Percentiles rank a stretch among this genome's conserved stretches.
Conservation (phyloP, 2,329 filamentous ascomycete genomes). For the Fusarium bactridioides region DNA sequence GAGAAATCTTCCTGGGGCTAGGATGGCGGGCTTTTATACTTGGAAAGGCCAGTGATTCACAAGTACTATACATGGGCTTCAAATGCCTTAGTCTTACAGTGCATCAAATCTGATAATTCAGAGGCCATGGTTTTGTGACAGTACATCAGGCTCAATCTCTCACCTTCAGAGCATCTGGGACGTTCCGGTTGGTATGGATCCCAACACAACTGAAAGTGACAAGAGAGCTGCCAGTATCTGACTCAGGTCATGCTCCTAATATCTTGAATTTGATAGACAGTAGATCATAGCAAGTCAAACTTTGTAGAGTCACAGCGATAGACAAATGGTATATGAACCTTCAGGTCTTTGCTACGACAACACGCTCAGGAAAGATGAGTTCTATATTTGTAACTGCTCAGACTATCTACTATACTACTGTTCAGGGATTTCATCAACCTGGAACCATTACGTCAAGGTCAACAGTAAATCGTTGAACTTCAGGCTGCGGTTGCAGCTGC, state of each 20-base stretch:
- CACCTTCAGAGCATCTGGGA: neutral
- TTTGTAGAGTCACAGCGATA: rapidly evolving
- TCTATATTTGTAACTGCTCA: rapidly evolving
- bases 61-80: rapidly evolving
- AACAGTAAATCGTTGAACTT: neutral
- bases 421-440: rapidly evolving
- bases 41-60: neutral
- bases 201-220: neutral
- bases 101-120: rapidly evolving
- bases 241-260: neutral
- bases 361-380: rapidly evolving
- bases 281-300: neutral
- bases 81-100: rapidly evolving
- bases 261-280: rapidly evolving
- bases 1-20: neutral
- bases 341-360: neutral
- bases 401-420: neutral
- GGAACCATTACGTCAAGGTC: neutral
- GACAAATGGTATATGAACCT: rapidly evolving
- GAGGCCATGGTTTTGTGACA: rapidly evolving
- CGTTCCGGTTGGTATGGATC: too few relatives aligned
- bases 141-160: rapidly evolving
- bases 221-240: too few relatives aligned
- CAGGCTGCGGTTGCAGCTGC: rapidly evolving
- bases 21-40: neutral